These are phyloP conservation scores for Nitzschia sp. DNA, from an alignment of 108 stramenopile species.

Conservation along the genomic window DNA sequence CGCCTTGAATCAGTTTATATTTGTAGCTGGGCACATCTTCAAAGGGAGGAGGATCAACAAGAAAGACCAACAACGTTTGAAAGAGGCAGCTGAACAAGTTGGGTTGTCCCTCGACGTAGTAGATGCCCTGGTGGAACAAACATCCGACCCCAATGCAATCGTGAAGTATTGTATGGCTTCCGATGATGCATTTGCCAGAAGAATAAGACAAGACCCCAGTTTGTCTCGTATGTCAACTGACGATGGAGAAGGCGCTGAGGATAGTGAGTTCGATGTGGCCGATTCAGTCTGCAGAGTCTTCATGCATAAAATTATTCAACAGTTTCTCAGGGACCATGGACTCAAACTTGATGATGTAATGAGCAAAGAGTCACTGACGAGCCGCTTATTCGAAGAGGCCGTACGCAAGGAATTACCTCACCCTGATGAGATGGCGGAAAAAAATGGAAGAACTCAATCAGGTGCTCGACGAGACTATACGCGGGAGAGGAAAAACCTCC, in stretches of 20 bases:
- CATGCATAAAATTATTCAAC: conserved; percentile 39
- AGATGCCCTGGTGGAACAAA: conserved; percentile 36
- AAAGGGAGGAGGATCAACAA: conserved; percentile 21
- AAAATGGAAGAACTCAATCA: background rate
- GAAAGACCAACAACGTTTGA: conserved; percentile 22
- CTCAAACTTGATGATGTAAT: conserved; percentile 33
- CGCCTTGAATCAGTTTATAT: conserved; percentile 38
- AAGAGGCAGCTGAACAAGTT: conserved; percentile 28
- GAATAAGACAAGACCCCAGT: conserved; percentile 28
- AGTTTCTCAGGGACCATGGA: conserved; percentile 31
- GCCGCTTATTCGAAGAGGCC: conserved; percentile 26
- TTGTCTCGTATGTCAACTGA: conserved; percentile 19
- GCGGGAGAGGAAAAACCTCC: conserved; percentile 26
- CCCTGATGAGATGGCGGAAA: background rate
- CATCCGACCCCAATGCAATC: conserved; percentile 30
- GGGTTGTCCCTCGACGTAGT: conserved; percentile 35
- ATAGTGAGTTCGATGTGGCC: conserved; percentile 18
- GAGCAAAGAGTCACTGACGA: conserved; percentile 27
- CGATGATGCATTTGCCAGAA: conserved; percentile 32
- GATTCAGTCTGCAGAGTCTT: conserved; percentile 40
- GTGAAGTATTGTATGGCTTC: conserved; percentile 37
- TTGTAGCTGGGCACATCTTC: conserved; percentile 38
- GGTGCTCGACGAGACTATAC: conserved; percentile 27
- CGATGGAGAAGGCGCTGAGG: background rate
- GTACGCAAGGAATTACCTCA: conserved; percentile 9